Evolutionary conservation across 768 basidiomycete genomes (phyloP), one percentile per base, ranked within the genome.

Genomic region (Ramaria rubella): DNA sequence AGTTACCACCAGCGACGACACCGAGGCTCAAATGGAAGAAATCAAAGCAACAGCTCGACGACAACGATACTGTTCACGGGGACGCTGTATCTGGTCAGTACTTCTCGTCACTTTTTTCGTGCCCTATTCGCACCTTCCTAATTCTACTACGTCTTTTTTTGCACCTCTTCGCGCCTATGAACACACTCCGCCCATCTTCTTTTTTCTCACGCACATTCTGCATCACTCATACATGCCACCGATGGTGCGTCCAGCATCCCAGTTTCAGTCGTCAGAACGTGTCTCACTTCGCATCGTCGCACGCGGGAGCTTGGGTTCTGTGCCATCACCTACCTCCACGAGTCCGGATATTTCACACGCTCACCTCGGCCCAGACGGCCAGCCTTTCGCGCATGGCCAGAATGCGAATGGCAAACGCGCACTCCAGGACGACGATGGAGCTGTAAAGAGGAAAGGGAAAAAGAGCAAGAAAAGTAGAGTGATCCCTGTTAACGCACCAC

Each of bases 241-340:
- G 31, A 56, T 45, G 45, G 29, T 44, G 17, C 31, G 7, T 40
- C 23, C 54, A 55, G 44, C 44, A 42, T 49, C 55, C 14, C 43
- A 23, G 19, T 83, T 75, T 70, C 83, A 84, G 71, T 55, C 60
- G 49, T 62, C 73, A 64, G 78, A 83, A 63, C 71, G 84, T 58
- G 80, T 74, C 55, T 81, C 82, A 64, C 67, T 83, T 67, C 82
- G 82, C 61, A 61, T 85, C 63, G 78, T 76, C 44, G 81, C 81
- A 31, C 80, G 82, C 44, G 77, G 69, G 45, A 69, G 55, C 36
- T 23, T 5, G 14, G 24, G 33, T 51, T 11, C 64, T 58, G 44
- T 63, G 23, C 62, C 61, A 36, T 60, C 69, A 60, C 62, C 69
- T 48, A 73, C 71, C 63, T 63, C 67, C 42, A 67, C 70, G 58